Evolutionary conservation across 768 basidiomycete species (phyloP).

Genomic region (Tremella mesenterica): DNA sequence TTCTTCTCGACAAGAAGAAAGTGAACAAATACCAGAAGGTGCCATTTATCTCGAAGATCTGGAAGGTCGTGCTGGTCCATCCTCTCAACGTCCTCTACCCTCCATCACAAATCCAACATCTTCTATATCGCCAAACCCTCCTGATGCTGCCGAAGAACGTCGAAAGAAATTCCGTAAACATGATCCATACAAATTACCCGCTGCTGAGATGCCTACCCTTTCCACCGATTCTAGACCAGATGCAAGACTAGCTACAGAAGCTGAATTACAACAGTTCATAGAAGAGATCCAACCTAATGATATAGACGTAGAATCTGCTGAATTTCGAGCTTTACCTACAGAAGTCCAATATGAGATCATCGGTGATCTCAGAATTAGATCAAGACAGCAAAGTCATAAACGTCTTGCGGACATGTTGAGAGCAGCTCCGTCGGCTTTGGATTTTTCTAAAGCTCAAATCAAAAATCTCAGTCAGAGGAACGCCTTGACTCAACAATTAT

Average conservation of each 20-base stretch:
- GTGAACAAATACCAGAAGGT: conserved; percentile 57
- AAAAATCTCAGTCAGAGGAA: conserved; percentile 81
- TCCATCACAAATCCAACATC: conserved; percentile 7
- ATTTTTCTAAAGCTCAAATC: conserved; percentile 96
- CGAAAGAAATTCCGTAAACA: conserved; percentile 47
- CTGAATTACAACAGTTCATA: conserved; percentile 83
- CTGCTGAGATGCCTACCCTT: conserved; percentile 48
- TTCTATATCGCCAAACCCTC: conserved; percentile 3
- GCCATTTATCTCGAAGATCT: conserved; percentile 86
- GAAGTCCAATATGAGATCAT: conserved; percentile 98
- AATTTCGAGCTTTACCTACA: conserved; percentile 83
- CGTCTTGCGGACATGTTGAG: conserved; percentile 85
- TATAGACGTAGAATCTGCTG: conserved; percentile 80
- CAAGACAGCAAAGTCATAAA: conserved; percentile 84
- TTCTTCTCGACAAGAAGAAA: conserved; percentile 21
- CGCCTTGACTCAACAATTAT: conserved; percentile 79
- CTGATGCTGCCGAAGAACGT: conserved; percentile 31
- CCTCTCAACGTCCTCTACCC: conserved; percentile 11
- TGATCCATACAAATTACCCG: conserved; percentile 89
- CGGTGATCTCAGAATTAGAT: conserved; percentile 87
- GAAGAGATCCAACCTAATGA: conserved; percentile 94
- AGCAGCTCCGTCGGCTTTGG: conserved; percentile 68
- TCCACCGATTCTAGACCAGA: conserved; percentile 53
- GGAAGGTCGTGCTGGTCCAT: conserved; percentile 43
- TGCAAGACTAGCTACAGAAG: conserved; percentile 90